phyloP scores from a whole-genome alignment of 75 land plant genomes.

The Picea glauca region DNA sequence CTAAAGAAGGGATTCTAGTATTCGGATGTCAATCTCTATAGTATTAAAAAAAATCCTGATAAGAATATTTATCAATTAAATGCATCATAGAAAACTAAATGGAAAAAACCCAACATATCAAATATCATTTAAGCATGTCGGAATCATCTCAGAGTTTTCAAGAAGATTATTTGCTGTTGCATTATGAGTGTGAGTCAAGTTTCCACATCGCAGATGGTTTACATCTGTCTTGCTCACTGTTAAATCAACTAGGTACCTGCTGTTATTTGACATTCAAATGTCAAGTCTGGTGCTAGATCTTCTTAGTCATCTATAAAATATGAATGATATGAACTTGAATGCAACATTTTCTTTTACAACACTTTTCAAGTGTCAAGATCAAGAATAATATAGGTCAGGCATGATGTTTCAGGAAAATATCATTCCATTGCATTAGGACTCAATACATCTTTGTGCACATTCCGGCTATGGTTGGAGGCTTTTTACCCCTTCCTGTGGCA shows the following conservation, averaged over 20 bases:
- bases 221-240: not conserved
- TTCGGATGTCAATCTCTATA: not conserved
- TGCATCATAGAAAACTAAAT: too few relatives aligned
- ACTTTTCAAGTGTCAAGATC: too few relatives aligned
- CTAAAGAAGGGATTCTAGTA: not conserved
- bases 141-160: not conserved
- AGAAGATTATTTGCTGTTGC: not conserved
- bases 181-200: not conserved
- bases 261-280: not conserved
- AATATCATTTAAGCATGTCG: too few relatives aligned
- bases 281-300: not conserved
- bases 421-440: not conserved
- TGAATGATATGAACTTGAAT: not conserved
- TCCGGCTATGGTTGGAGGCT: too few relatives aligned
- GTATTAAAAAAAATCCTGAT: too few relatives aligned
- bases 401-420: not conserved
- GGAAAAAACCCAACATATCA: too few relatives aligned
- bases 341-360: not conserved
- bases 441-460: too few relatives aligned
- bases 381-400: not conserved
- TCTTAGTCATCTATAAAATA: not conserved
- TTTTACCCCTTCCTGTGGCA: too few relatives aligned
- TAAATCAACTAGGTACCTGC: not conserved
- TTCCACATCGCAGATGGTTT: not conserved
- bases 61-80: too few relatives aligned